phyloP scores from a whole-genome alignment of 2,329 filamentous ascomycete species.

The Penicillium sumatraense region DNA sequence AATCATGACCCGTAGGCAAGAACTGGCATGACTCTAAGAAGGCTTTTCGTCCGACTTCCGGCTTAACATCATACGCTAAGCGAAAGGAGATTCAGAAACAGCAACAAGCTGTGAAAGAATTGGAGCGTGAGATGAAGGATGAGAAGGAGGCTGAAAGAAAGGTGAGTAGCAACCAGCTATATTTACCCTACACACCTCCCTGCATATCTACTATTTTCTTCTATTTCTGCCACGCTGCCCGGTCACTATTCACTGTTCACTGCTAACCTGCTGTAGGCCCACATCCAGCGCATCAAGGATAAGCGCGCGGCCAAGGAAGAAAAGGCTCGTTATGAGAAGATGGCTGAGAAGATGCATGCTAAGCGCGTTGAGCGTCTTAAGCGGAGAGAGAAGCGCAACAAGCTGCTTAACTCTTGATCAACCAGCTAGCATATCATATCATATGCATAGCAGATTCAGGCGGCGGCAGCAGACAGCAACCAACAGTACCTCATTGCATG shows the following conservation, averaged over 20 bases:
- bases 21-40: constrained; percentile 87
- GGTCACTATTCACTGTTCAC: neutral
- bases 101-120: constrained; percentile 79
- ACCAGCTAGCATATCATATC: no score
- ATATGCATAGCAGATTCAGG: no score
- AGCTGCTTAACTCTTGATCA: constrained; percentile 51
- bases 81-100: constrained; percentile 72
- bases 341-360: constrained; percentile 97
- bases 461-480: no score
- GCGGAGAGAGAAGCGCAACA: constrained; percentile 90
- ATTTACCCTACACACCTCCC: no score
- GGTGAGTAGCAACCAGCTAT: no score
- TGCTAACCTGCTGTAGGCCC: constrained; percentile 58
- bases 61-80: constrained; percentile 78
- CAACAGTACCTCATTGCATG: no score
- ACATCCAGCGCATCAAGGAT: constrained; percentile 80
- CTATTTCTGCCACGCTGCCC: no score
- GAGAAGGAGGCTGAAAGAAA: constrained; percentile 90
- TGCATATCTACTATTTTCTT: no score
- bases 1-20: constrained; percentile 68
- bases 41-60: constrained; percentile 80
- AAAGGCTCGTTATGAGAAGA: constrained; percentile 86
- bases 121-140: constrained; percentile 93
- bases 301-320: constrained; percentile 89
- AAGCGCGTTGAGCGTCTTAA: constrained; percentile 92